These are phyloP conservation scores for Alternaria ethzedia DNA, from an alignment of 2,329 filamentous ascomycete genomes.

Conservation along the genomic window DNA sequence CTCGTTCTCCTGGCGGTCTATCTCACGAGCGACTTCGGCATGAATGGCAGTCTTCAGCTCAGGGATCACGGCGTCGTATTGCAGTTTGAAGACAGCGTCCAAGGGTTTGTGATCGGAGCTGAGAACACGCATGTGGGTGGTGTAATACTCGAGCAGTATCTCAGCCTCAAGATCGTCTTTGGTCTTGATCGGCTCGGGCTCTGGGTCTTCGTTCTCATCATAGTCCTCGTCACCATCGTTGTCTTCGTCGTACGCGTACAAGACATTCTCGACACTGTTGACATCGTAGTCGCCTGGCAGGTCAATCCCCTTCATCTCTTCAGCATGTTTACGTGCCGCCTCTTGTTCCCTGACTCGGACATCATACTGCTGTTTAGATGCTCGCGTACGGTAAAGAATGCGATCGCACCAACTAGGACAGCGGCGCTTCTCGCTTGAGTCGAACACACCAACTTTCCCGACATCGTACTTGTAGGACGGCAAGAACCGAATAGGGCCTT, in stretches of 20 bases:
- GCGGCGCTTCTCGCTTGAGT: constrained; percentile 92
- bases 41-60: constrained; percentile 84
- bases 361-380: constrained; percentile 71
- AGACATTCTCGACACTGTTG: constrained; percentile 11
- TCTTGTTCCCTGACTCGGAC: constrained; percentile 68
- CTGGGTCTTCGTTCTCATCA: constrained; percentile 47
- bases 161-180: constrained; percentile 64
- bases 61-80: constrained; percentile 85
- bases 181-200: constrained; percentile 59
- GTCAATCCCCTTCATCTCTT: constrained; percentile 86
- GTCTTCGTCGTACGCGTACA: constrained; percentile 91
- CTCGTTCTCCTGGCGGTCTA: constrained; percentile 93
- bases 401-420: constrained; percentile 97
- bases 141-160: constrained; percentile 71
- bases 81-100: constrained; percentile 79
- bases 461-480: constrained; percentile 98
- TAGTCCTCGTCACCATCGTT: constrained; percentile 64
- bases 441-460: constrained; percentile 89
- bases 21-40: constrained; percentile 82
- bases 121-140: constrained; percentile 84
- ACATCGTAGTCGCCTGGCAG: constrained; percentile 79
- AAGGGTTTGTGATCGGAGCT: constrained; percentile 97
- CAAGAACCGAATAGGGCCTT: constrained; percentile 85
- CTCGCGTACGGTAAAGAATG: constrained; percentile 81
- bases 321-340: constrained; percentile 73